These are phyloP conservation scores for Podaxis sp. DNA, from an alignment of 768 basidiomycete species.

Conservation along the genomic window DNA sequence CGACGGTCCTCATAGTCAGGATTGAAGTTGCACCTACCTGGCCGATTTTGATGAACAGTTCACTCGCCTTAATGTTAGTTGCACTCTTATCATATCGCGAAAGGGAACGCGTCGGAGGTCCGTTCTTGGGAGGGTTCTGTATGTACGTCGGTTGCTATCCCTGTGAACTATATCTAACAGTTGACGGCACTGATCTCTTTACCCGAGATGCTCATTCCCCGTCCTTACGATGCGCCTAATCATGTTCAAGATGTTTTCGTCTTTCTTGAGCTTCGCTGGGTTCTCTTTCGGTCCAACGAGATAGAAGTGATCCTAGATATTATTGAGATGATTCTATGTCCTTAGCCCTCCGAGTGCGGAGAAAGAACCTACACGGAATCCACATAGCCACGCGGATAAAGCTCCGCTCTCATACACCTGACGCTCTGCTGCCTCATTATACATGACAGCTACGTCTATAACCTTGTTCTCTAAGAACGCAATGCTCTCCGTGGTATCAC, in stretches of 20 bases:
- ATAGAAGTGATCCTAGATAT: constrained; percentile 46
- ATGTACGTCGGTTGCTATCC: constrained; percentile 15
- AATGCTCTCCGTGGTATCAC: constrained; percentile 54
- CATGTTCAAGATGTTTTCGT: constrained; percentile 37
- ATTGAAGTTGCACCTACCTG: not conserved
- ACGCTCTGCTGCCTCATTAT: constrained; percentile 49
- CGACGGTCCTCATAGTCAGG: too few species aligned
- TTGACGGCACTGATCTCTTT: constrained; percentile 9
- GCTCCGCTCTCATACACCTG: constrained; percentile 29
- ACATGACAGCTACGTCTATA: constrained; percentile 52
- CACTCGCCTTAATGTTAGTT: constrained; percentile 57
- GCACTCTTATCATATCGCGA: constrained; percentile 59
- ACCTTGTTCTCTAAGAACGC: constrained; percentile 38
- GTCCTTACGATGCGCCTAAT: constrained; percentile 45
- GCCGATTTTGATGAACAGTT: constrained; percentile 47
- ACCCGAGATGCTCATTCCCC: constrained; percentile 45
- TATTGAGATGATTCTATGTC: too few species aligned
- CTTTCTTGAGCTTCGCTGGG: constrained; percentile 37
- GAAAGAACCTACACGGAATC: constrained; percentile 40
- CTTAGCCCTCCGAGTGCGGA: not conserved
- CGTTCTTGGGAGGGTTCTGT: constrained; percentile 21
- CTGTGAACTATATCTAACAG: not conserved
- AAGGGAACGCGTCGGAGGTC: constrained; percentile 45
- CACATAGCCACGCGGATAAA: constrained; percentile 37
- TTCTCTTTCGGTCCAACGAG: constrained; percentile 49